Conservation (phyloP, 2,329 filamentous ascomycete species). For the Penicillium sclerotiorum region DNA sequence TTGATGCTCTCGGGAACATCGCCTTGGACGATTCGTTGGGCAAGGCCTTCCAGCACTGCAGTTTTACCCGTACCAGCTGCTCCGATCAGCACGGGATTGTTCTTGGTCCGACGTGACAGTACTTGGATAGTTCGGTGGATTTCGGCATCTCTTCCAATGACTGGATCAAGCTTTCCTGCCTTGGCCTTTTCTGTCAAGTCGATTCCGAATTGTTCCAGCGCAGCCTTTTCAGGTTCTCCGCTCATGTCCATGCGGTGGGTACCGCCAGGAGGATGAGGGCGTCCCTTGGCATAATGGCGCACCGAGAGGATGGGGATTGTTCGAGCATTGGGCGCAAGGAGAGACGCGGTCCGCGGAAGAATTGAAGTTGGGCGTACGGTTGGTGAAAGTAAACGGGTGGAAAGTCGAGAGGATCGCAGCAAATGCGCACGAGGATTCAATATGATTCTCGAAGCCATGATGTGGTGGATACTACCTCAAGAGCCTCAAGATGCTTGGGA, state of each 20-base stretch:
- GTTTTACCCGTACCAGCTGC: constrained; percentile 92
- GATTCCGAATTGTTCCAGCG: constrained; percentile 86
- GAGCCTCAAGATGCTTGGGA: too few relatives aligned
- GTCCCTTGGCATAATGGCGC: constrained; percentile 58
- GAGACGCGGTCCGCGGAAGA: constrained; percentile 20
- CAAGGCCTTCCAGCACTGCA: constrained; percentile 86
- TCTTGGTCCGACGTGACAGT: constrained; percentile 88
- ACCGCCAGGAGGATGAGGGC: constrained; percentile 84
- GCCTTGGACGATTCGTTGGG: constrained; percentile 83
- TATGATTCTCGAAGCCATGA: constrained; percentile 40
- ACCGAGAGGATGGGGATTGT: constrained; percentile 19
- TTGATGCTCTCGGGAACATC: constrained; percentile 97
- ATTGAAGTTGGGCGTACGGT: constrained; percentile 21
- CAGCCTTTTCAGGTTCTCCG: constrained; percentile 75
- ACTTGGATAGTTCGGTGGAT: constrained; percentile 96
- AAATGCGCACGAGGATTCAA: constrained; percentile 32
- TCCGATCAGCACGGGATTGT: constrained; percentile 93
- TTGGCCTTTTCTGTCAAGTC: constrained; percentile 84
- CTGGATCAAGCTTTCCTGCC: constrained; percentile 89
- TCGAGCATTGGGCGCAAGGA: constrained; percentile 16
- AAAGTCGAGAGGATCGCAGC: constrained; percentile 29
- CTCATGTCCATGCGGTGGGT: constrained; percentile 93
- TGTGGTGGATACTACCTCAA: constrained; percentile 7
- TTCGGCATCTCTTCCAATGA: constrained; percentile 89
- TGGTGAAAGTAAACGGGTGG: constrained; percentile 23